Conservation (phyloP, 371 early-diverging fungal genomes). For the Mucor mucedo region DNA sequence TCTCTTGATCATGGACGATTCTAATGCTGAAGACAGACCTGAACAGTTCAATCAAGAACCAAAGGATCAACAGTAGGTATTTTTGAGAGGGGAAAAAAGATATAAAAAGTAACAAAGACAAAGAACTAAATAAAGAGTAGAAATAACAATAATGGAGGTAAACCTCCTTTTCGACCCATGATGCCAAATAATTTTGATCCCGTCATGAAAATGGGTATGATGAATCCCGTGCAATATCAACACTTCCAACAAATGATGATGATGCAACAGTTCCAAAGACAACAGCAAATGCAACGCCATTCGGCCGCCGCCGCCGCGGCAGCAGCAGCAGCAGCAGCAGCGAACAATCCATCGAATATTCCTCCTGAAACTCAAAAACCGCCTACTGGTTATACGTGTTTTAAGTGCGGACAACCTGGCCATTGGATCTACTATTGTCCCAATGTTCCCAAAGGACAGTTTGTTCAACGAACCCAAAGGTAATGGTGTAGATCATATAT, state of each 20-base stretch:
- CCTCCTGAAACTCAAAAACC: conserved; percentile 56
- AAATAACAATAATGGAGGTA: not conserved
- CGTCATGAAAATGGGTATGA: conserved; percentile 44
- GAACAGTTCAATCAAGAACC: not conserved
- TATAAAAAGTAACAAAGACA: no score
- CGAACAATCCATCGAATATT: conserved; percentile 29
- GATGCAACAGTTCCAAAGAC: conserved; percentile 45
- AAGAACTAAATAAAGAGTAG: not conserved
- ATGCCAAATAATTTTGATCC: conserved; percentile 34
- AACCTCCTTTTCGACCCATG: conserved; percentile 12
- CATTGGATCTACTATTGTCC: conserved; percentile 64
- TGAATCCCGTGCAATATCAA: conserved; percentile 43
- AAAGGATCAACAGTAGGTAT: not conserved
- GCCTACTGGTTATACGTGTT: conserved; percentile 55
- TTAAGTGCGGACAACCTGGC: conserved; percentile 57
- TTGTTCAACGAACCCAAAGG: conserved; percentile 39
- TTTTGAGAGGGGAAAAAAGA: not conserved
- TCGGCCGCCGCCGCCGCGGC: conserved; percentile 19
- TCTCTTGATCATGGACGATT: not conserved
- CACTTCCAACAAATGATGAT: conserved; percentile 43
- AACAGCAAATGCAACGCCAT: conserved; percentile 39
- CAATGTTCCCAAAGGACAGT: conserved; percentile 55
- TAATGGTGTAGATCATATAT: not conserved
- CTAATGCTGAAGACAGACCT: conserved; percentile 1
- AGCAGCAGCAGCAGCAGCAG: conserved; percentile 2